phyloP scores from a whole-genome alignment of 768 basidiomycete genomes.

The Boletus fagicola region DNA sequence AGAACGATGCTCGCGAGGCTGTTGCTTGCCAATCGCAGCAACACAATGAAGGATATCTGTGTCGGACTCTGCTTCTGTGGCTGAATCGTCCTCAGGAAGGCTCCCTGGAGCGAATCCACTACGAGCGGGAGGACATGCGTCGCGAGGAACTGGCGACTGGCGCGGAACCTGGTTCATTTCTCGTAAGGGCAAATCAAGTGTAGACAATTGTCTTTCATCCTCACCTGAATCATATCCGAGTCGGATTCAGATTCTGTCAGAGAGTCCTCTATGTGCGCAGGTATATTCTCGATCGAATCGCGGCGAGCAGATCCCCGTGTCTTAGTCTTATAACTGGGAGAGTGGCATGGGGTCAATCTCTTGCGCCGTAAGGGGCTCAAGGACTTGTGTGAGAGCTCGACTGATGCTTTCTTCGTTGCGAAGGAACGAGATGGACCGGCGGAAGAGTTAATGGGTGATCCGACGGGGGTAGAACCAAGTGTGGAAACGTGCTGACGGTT shows the following conservation, averaged over 20 bases:
- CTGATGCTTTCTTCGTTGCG: slow-evolving; percentile 1
- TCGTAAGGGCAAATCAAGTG: not conserved
- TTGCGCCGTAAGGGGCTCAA: not conserved
- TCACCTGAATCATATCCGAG: slow-evolving; percentile 11
- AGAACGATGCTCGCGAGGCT: not conserved
- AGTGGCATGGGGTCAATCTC: not conserved
- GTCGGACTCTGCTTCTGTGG: slow-evolving; percentile 35
- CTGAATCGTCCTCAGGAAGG: slow-evolving; percentile 26
- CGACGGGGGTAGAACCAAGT: slow-evolving; percentile 4
- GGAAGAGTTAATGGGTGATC: slow-evolving; percentile 1
- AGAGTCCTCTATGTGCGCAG: slow-evolving; percentile 24
- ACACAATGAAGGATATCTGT: slow-evolving; percentile 24
- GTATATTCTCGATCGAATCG: slow-evolving; percentile 7
- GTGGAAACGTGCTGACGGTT: not conserved
- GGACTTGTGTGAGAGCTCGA: not conserved
- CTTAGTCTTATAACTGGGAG: slow-evolving; percentile 5
- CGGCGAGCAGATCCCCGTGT: not conserved
- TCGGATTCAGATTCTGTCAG: slow-evolving; percentile 34
- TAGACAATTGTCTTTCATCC: not conserved
- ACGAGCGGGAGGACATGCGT: not conserved
- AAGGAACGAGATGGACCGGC: not conserved
- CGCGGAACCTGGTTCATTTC: not conserved
- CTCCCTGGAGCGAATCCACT: not conserved
- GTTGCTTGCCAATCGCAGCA: slow-evolving; percentile 18
- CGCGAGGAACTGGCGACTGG: not conserved